Conservation (phyloP, 805 yeast species). For the Alloascoidea africana region DNA sequence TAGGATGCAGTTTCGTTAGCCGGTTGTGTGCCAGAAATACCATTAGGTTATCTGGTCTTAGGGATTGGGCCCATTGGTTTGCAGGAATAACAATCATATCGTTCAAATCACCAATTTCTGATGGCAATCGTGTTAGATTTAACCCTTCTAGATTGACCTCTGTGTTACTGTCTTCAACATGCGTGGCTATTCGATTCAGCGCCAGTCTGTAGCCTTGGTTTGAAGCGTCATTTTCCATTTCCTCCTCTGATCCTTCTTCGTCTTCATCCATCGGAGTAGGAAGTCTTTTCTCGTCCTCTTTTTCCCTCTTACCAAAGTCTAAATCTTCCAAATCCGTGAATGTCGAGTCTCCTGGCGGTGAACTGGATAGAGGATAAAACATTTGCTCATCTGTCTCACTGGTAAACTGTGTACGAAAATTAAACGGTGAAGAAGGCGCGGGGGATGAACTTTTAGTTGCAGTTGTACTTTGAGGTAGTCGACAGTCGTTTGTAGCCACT, state of each 20-base stretch:
- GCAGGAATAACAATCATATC: constrained; percentile 11
- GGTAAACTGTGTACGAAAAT: constrained; percentile 1
- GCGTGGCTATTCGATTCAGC: neutral
- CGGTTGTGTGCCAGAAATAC: constrained; percentile 16
- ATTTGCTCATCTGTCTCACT: constrained; percentile 1
- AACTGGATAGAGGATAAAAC: neutral
- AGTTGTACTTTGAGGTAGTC: too few species aligned
- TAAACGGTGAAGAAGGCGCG: neutral
- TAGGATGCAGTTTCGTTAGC: constrained; percentile 13
- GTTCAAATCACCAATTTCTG: constrained; percentile 18
- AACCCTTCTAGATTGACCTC: constrained; percentile 10
- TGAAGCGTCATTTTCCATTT: neutral
- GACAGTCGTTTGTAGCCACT: too few species aligned
- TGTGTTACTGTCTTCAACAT: constrained; percentile 1
- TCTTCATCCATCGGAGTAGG: too few species aligned
- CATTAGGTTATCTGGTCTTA: constrained; percentile 12
- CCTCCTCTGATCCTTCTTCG: neutral
- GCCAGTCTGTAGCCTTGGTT: neutral
- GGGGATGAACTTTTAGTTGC: too few species aligned
- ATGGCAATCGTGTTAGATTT: constrained; percentile 17
- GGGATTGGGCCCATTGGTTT: constrained; percentile 7
- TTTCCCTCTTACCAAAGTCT: too few species aligned
- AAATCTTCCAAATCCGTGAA: too few species aligned
- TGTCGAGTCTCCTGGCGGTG: constrained; percentile 1
- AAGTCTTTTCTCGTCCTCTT: too few species aligned